Base-by-base conservation (phyloP, 2,329 filamentous ascomycete species). In the Verticillium zaregamsianum region DNA sequence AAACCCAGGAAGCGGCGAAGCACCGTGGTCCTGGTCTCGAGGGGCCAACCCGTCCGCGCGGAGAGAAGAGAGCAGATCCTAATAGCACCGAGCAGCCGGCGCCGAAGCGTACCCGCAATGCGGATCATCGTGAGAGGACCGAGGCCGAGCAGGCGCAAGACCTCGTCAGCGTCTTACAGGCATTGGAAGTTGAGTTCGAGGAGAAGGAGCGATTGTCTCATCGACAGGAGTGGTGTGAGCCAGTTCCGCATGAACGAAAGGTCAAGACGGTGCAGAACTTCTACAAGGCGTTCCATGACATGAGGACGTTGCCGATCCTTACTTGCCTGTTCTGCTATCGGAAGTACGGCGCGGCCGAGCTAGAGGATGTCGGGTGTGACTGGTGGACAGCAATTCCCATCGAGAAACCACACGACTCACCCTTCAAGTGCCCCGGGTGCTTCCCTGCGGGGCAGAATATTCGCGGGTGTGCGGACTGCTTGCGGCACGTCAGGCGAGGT, bases 241-340 rank as follows among this genome's bases (percentile, higher is more conserved):
- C 59, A 8, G 45, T 63, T 4, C 57, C 62, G 3, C 17, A 52
- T 23, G 62, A 61, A 37, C 59, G 57, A 52, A 63, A 61, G 59
- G 59, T 61, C 14, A 45, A 28, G 54, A 60, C 61, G 54, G 61
- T 40, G 23, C 39, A 55, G 54, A 25, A 52, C 28, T 63, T 62
- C 31, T 64, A 64, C 40, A 58, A 59, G 28, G 60, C 62, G 15
- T 64, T 64, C 28, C 60, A 64, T 28, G 58, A 64, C n/a, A 57
- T 25, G 33, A 56, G 55, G 31, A 64, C 58, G 17, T 56, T 64
- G 35, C 62, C 60, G n/a, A 60, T 64, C 31, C 55, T 31, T 23
- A 64, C 58, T 17, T 64, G 55, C 55, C 45, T 35, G 37, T 23
- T 64, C 28, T 64, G 60, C 49, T 64, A 64, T 35, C 59, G 59